Percentiles rank a stretch among this genome's conserved stretches.
phyloP scores from a whole-genome alignment of 257 asterid species.

The Gentiana macrophylla region DNA sequence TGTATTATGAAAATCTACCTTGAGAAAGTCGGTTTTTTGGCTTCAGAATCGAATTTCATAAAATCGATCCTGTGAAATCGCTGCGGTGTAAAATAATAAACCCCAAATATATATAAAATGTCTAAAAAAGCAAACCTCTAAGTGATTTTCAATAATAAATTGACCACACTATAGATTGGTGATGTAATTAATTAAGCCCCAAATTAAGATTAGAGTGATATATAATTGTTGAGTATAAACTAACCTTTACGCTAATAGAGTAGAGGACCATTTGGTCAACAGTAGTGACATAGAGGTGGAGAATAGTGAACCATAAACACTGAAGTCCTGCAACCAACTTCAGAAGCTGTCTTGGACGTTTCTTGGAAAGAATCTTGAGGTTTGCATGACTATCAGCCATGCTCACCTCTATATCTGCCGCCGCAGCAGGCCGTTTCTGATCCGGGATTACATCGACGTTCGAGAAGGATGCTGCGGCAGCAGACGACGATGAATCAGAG shows the following conservation, averaged over 20 bases:
- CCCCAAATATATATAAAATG: not conserved
- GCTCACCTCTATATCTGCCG: slow-evolving; percentile 36
- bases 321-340: slow-evolving; percentile 34
- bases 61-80: too few relatives aligned
- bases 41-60: too few relatives aligned
- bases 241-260: slow-evolving; percentile 32
- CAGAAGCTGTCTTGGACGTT: slow-evolving; percentile 32
- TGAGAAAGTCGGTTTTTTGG: too few relatives aligned
- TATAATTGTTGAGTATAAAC: not conserved
- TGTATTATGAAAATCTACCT: too few relatives aligned
- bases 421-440: slow-evolving; percentile 12
- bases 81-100: too few relatives aligned
- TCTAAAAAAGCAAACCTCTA: too few relatives aligned
- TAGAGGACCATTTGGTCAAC: slow-evolving; percentile 33
- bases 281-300: slow-evolving; percentile 35
- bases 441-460: not conserved
- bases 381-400: slow-evolving; percentile 45
- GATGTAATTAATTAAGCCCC: not conserved
- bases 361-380: slow-evolving; percentile 30
- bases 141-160: too few relatives aligned
- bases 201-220: not conserved
- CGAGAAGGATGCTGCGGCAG: not conserved
- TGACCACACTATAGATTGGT: not conserved
- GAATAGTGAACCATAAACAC: slow-evolving; percentile 31
- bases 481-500: not conserved